These are phyloP conservation scores for Salicornia ramosissima DNA, from an alignment of 148 eudicot species.

Conservation along the genomic window DNA sequence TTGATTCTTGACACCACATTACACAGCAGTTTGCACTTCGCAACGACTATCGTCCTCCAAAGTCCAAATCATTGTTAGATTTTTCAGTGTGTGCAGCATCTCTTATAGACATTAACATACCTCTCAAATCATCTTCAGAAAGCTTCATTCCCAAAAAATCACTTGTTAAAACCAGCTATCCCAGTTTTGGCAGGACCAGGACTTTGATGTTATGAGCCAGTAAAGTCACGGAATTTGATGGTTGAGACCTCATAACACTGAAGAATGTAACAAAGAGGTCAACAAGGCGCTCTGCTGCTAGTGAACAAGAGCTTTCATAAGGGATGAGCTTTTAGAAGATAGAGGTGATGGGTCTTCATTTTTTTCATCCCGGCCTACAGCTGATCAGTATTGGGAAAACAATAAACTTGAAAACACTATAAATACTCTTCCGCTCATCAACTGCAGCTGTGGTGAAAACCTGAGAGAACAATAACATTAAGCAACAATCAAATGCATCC, in stretches of 20 bases:
- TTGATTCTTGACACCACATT: slow-evolving; percentile 88
- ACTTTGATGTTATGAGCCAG: slow-evolving; percentile 52
- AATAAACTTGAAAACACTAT: slow-evolving; percentile 65
- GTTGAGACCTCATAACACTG: slow-evolving; percentile 52
- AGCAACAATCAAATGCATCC: neutral
- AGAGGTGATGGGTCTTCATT: slow-evolving; percentile 39
- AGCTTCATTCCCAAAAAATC: slow-evolving; percentile 59
- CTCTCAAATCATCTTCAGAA: slow-evolving; percentile 86
- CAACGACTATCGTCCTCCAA: slow-evolving; percentile 67
- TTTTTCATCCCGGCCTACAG: slow-evolving; percentile 34
- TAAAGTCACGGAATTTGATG: slow-evolving; percentile 53
- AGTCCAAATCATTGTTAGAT: slow-evolving; percentile 38
- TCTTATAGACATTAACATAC: slow-evolving; percentile 60
- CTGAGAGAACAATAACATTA: slow-evolving; percentile 36
- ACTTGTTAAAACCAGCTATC: slow-evolving; percentile 64
- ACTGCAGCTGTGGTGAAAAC: slow-evolving; percentile 96
- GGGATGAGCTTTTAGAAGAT: slow-evolving; percentile 31
- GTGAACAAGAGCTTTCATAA: slow-evolving; percentile 37
- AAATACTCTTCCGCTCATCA: slow-evolving; percentile 91
- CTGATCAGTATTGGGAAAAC: slow-evolving; percentile 77
- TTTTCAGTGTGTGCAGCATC: slow-evolving; percentile 58
- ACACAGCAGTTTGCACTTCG: slow-evolving; percentile 72
- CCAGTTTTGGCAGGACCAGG: slow-evolving; percentile 70
- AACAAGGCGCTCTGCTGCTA: slow-evolving; percentile 72
- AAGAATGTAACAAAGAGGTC: slow-evolving; percentile 70